Evolutionary conservation across 805 yeast genomes (phyloP).

Genomic region (Tetrapisispora fleetii): DNA sequence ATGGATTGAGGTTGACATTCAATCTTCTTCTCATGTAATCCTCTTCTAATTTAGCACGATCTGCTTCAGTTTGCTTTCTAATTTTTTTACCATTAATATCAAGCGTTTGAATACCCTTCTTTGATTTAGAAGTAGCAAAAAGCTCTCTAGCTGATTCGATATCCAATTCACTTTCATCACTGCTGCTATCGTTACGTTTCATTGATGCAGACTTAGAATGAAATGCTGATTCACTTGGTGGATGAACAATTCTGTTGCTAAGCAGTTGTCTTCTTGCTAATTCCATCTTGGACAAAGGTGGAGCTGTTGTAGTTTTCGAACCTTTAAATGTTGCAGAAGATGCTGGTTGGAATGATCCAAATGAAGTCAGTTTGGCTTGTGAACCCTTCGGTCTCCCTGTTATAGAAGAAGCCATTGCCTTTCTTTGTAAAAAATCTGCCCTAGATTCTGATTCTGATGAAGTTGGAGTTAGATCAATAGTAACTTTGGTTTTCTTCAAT

Average conservation of each 20-base stretch:
- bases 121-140: constrained; percentile 26
- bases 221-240: constrained; percentile 44
- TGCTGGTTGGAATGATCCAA: constrained; percentile 29
- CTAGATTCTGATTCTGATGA: constrained; percentile 14
- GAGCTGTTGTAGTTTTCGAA: constrained; percentile 13
- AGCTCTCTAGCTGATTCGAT: constrained; percentile 30
- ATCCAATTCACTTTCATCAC: constrained; percentile 34
- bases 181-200: constrained; percentile 22
- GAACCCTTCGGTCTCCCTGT: constrained; percentile 22
- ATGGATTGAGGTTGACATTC: constrained; percentile 65
- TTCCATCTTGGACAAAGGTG: constrained; percentile 31
- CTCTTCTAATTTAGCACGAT: constrained; percentile 47
- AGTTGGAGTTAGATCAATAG: constrained; percentile 5
- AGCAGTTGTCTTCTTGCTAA: constrained; percentile 28
- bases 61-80: constrained; percentile 32
- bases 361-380: constrained; percentile 32
- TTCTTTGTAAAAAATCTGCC: constrained; percentile 27
- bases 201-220: constrained; percentile 29
- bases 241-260: constrained; percentile 31
- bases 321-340: constrained; percentile 16
- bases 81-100: constrained; percentile 35
- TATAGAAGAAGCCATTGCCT: constrained; percentile 23
- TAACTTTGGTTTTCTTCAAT: constrained; percentile 6
- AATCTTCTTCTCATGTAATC: constrained; percentile 71
- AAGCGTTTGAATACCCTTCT: constrained; percentile 27